phyloP scores from a whole-genome alignment of 805 yeast species.

The Zygosaccharomyces kombuchaensis region DNA sequence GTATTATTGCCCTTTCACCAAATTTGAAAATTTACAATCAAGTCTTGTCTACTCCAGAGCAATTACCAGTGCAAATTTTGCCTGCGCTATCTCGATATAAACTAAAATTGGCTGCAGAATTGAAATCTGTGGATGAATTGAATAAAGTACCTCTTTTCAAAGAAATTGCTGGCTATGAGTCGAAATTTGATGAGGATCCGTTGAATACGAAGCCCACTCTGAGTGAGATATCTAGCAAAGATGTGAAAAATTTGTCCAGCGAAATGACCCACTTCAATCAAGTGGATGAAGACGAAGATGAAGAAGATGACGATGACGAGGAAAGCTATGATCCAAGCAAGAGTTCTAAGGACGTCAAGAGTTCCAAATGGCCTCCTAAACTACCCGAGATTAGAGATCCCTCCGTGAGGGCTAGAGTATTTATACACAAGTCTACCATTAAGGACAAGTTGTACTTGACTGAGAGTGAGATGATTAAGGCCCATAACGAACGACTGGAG shows the following conservation, averaged over 20 bases:
- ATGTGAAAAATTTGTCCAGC: slow-evolving; percentile 16
- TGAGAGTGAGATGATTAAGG: slow-evolving; percentile 51
- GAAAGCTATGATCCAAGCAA: slow-evolving; percentile 24
- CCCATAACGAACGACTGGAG: slow-evolving; percentile 84
- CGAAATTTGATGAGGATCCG: slow-evolving; percentile 15
- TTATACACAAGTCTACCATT: slow-evolving; percentile 72
- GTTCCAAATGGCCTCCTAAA: slow-evolving; percentile 52
- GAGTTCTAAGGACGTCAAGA: slow-evolving; percentile 9
- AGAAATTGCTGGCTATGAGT: slow-evolving; percentile 44
- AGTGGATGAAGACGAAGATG: slow-evolving; percentile 27
- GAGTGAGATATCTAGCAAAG: slow-evolving; percentile 16
- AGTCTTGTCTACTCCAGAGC: slow-evolving; percentile 33
- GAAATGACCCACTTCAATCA: slow-evolving; percentile 15
- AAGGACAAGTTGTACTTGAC: slow-evolving; percentile 53
- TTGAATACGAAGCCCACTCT: slow-evolving; percentile 18
- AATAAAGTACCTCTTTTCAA: slow-evolving; percentile 53
- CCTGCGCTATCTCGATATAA: slow-evolving; percentile 51
- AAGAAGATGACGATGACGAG: slow-evolving; percentile 31
- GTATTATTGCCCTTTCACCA: slow-evolving; percentile 55
- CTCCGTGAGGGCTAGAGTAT: slow-evolving; percentile 61
- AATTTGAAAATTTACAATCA: slow-evolving; percentile 40
- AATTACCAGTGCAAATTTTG: slow-evolving; percentile 39
- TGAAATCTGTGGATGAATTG: slow-evolving; percentile 50
- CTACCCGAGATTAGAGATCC: slow-evolving; percentile 64
- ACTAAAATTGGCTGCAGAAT: slow-evolving; percentile 53